A percentile compares a stretch with the other conserved stretches of the same genome.
phyloP scores from a whole-genome alignment of 2,329 filamentous ascomycete genomes.

The Cladosporium sp. region DNA sequence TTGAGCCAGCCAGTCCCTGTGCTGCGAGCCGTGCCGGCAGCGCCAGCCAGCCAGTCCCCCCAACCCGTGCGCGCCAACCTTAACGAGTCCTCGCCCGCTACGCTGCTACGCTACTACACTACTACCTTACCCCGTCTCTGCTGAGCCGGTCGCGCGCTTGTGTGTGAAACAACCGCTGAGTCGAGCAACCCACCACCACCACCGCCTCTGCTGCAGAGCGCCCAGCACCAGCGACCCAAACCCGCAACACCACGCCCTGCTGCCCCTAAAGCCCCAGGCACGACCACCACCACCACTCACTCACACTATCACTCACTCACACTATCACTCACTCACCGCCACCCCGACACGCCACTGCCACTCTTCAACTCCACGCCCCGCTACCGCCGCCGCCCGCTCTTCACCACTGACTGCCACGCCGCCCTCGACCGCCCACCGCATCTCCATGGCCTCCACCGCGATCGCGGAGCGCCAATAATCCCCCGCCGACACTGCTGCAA shows the following conservation, averaged over 20 bases:
- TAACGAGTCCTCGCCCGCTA: slow-evolving; percentile 6
- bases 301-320: neutral
- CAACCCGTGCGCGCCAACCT: slow-evolving; percentile 15
- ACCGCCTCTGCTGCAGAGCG: neutral
- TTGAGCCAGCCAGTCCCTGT: slow-evolving; percentile 1
- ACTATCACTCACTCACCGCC: neutral
- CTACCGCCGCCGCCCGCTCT: slow-evolving; percentile 7
- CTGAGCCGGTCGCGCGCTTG: slow-evolving; percentile 13
- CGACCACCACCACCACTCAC: neutral
- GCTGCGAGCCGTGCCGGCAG: slow-evolving; percentile 8
- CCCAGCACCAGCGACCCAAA: neutral
- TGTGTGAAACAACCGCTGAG: slow-evolving; percentile 18
- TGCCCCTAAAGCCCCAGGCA: neutral
- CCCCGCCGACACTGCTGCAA: slow-evolving; percentile 4
- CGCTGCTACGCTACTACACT: neutral
- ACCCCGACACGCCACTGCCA: neutral
- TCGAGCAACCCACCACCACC: slow-evolving; percentile 9
- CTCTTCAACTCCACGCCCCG: neutral
- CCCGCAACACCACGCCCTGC: slow-evolving; percentile 33
- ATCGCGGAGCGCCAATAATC: slow-evolving; percentile 10
- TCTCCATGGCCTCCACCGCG: slow-evolving; percentile 15
- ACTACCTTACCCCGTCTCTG: slow-evolving; percentile 4
- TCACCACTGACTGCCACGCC: slow-evolving; percentile 3
- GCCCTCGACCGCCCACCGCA: slow-evolving; percentile 3
- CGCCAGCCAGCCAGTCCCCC: slow-evolving; percentile 1